These are phyloP conservation scores for Nakazawaea sp. DNA, from an alignment of 805 yeast species.

Conservation along the genomic window DNA sequence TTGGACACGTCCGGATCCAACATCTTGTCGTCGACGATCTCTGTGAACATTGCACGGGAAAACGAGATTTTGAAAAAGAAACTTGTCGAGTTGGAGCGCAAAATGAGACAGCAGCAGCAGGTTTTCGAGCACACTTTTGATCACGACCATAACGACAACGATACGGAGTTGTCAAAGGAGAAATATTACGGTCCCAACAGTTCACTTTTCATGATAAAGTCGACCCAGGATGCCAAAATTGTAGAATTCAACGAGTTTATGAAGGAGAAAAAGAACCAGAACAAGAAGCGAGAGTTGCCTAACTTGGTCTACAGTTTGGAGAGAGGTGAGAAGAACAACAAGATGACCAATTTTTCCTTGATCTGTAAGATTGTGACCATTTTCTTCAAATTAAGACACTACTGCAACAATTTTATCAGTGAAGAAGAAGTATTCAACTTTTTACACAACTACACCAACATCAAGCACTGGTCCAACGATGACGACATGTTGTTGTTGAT, in stretches of 20 bases:
- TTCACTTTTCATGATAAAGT: slow-evolving; percentile 38
- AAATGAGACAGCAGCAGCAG: background rate
- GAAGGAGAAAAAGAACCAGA: slow-evolving; percentile 21
- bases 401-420: slow-evolving; percentile 34
- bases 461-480: slow-evolving; percentile 37
- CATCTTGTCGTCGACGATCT: slow-evolving; percentile 11
- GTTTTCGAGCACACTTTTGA: slow-evolving; percentile 7
- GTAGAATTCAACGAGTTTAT: slow-evolving; percentile 18
- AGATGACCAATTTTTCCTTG: slow-evolving; percentile 24
- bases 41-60: slow-evolving; percentile 16
- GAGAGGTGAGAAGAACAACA: slow-evolving; percentile 5
- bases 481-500: slow-evolving; percentile 40
- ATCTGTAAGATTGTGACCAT: slow-evolving; percentile 29
- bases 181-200: slow-evolving; percentile 48
- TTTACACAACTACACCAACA: slow-evolving; percentile 26
- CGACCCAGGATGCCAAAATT: slow-evolving; percentile 19
- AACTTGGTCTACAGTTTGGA: slow-evolving; percentile 11
- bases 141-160: slow-evolving; percentile 11
- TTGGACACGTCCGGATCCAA: slow-evolving; percentile 11
- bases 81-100: slow-evolving; percentile 18
- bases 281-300: slow-evolving; percentile 23
- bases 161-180: slow-evolving; percentile 28
- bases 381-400: slow-evolving; percentile 33
- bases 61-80: slow-evolving; percentile 22
- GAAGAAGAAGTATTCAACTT: slow-evolving; percentile 27